Conservation (phyloP, 768 basidiomycete species). For the Tylopilus subfusipes region DNA sequence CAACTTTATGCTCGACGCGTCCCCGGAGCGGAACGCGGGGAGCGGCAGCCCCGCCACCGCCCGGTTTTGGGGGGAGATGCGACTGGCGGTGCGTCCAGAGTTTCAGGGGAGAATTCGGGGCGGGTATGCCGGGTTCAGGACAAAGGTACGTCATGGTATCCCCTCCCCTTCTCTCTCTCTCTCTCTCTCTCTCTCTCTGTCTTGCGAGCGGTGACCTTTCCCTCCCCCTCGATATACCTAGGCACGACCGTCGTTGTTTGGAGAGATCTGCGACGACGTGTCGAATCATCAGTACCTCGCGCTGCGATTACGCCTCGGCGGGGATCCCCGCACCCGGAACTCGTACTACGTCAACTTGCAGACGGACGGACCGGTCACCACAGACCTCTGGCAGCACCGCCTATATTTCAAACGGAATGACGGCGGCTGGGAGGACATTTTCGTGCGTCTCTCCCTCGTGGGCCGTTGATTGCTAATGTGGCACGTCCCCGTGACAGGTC, state of each 20-base stretch:
- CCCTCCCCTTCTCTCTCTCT: too few relatives aligned
- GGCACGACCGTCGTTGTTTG: slow-evolving; percentile 81
- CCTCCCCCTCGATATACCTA: too few relatives aligned
- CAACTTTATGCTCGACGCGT: slow-evolving; percentile 66
- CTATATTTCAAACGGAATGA: slow-evolving; percentile 70
- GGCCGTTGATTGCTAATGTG: neutral
- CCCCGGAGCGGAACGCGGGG: slow-evolving; percentile 41
- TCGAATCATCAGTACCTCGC: slow-evolving; percentile 78
- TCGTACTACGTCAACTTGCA: slow-evolving; percentile 95
- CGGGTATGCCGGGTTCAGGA: slow-evolving; percentile 91
- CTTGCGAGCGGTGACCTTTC: neutral
- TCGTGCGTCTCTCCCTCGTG: slow-evolving; percentile 46
- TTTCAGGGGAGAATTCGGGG: slow-evolving; percentile 67
- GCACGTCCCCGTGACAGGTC: slow-evolving; percentile 47
- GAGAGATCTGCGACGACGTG: slow-evolving; percentile 80
- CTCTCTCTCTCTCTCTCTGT: too few relatives aligned
- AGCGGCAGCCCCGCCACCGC: slow-evolving; percentile 53
- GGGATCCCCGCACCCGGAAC: slow-evolving; percentile 69
- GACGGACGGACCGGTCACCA: slow-evolving; percentile 75
- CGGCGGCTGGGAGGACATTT: slow-evolving; percentile 77
- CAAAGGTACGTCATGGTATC: slow-evolving; percentile 52
- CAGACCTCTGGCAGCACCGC: slow-evolving; percentile 93
- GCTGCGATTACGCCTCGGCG: slow-evolving; percentile 73
- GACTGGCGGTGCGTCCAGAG: slow-evolving; percentile 62
- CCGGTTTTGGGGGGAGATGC: slow-evolving; percentile 80